Evolutionary conservation across 768 basidiomycete genomes (phyloP).

Genomic region (Suillus brevipes): DNA sequence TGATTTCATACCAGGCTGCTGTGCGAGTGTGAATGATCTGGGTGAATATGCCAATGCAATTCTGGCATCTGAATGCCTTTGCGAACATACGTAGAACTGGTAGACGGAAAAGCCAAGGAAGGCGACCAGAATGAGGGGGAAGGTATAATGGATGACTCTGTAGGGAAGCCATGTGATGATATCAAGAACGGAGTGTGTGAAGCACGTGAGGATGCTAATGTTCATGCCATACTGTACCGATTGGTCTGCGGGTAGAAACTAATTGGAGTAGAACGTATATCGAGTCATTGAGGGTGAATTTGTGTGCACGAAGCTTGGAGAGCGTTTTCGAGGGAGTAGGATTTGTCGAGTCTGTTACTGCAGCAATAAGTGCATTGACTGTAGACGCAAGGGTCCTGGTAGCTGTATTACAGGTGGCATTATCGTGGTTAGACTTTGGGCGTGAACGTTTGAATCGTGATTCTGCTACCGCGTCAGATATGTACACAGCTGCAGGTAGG

Average conservation of each 20-base stretch:
- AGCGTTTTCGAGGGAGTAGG: constrained; percentile 67
- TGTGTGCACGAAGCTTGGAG: constrained; percentile 54
- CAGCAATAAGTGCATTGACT: constrained; percentile 54
- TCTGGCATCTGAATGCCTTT: constrained; percentile 89
- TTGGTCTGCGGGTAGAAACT: constrained; percentile 76
- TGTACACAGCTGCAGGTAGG: no score
- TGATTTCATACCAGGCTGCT: constrained; percentile 96
- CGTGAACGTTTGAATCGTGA: no score
- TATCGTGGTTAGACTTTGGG: no score
- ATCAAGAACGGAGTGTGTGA: constrained; percentile 90
- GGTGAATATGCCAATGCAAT: constrained; percentile 79
- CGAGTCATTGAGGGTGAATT: constrained; percentile 56
- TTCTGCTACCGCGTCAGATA: constrained; percentile 31
- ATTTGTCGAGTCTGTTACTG: constrained; percentile 74
- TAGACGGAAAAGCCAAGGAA: constrained; percentile 88
- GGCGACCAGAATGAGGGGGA: constrained; percentile 85
- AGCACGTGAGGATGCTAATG: constrained; percentile 93
- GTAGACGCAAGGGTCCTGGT: constrained; percentile 19
- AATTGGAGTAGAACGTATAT: constrained; percentile 66
- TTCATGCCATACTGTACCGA: constrained; percentile 97
- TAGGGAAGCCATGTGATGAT: constrained; percentile 96
- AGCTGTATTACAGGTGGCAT: no score
- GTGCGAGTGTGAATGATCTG: constrained; percentile 92
- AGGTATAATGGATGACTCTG: constrained; percentile 84
- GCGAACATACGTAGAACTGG: constrained; percentile 84